These are phyloP conservation scores for Ophiosphaerella herpotricha DNA, from an alignment of 2,329 filamentous ascomycete genomes.

Conservation along the genomic window DNA sequence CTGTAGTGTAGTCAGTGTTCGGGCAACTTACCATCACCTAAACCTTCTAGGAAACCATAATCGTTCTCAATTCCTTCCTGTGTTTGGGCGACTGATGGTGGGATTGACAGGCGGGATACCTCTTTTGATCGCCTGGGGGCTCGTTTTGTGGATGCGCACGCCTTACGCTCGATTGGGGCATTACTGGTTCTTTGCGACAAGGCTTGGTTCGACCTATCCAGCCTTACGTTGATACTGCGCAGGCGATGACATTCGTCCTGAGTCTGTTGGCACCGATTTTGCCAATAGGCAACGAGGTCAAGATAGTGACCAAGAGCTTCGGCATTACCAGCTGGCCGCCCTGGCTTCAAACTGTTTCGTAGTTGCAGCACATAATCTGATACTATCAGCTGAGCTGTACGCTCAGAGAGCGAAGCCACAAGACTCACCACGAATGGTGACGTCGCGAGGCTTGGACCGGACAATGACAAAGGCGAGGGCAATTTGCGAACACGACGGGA, in stretches of 20 bases:
- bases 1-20: background rate
- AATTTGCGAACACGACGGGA: conserved; percentile 32
- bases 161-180: conserved; percentile 18
- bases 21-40: conserved; percentile 27
- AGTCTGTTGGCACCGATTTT: conserved; percentile 24
- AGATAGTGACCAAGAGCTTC: conserved; percentile 40
- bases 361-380: conserved; percentile 43
- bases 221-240: conserved; percentile 24
- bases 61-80: conserved; percentile 34
- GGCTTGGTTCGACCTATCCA: conserved; percentile 34
- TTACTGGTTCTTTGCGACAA: conserved; percentile 11
- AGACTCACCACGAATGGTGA: conserved; percentile 38
- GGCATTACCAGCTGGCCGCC: conserved; percentile 20
- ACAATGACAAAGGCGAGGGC: conserved; percentile 45
- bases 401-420: too few species aligned
- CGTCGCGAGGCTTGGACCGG: conserved; percentile 43
- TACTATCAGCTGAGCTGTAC: conserved; percentile 2
- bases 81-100: conserved; percentile 12
- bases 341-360: conserved; percentile 39
- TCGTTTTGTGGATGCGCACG: conserved; percentile 10
- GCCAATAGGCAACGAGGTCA: conserved; percentile 49
- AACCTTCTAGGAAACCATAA: conserved; percentile 28
- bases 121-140: conserved; percentile 21
- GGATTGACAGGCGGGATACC: conserved; percentile 5
- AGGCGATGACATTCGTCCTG: conserved; percentile 32